These are phyloP conservation scores for Pueraria montana DNA, from an alignment of 306 rosid species.

Conservation along the genomic window DNA sequence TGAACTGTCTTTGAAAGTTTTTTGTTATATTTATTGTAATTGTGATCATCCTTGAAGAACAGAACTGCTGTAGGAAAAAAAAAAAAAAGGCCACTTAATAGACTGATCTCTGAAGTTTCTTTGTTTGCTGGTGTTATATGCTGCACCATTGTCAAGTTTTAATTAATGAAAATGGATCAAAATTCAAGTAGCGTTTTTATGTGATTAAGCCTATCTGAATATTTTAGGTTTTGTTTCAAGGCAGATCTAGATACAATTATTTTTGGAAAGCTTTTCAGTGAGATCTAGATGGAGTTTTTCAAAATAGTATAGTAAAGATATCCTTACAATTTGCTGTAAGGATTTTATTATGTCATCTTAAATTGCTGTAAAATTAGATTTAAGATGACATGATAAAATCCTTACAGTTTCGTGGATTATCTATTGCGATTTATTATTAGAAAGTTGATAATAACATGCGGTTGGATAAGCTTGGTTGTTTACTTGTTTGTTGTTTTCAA, in stretches of 20 bases:
- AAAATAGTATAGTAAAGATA: no score
- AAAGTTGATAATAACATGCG: background rate
- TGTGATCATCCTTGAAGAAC: background rate
- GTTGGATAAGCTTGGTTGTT: background rate
- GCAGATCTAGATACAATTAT: no score
- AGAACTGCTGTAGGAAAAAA: background rate
- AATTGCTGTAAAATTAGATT: background rate
- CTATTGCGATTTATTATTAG: background rate
- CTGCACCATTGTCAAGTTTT: background rate
- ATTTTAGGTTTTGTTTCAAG: no score
- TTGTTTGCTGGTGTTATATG: background rate
- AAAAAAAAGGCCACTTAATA: no score
- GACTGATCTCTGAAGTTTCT: background rate
- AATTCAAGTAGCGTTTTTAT: background rate
- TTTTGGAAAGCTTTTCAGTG: no score
- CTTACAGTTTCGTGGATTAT: background rate
- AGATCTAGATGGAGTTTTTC: no score
- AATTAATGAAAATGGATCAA: background rate
- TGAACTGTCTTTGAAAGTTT: background rate
- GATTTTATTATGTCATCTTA: background rate
- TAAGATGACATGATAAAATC: background rate
- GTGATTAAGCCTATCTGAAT: background rate
- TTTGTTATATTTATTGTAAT: background rate
- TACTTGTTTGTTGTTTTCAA: background rate
- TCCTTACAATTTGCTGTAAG: no score